phyloP scores from a whole-genome alignment of 441 rosid species.

The Daphne laureola region DNA sequence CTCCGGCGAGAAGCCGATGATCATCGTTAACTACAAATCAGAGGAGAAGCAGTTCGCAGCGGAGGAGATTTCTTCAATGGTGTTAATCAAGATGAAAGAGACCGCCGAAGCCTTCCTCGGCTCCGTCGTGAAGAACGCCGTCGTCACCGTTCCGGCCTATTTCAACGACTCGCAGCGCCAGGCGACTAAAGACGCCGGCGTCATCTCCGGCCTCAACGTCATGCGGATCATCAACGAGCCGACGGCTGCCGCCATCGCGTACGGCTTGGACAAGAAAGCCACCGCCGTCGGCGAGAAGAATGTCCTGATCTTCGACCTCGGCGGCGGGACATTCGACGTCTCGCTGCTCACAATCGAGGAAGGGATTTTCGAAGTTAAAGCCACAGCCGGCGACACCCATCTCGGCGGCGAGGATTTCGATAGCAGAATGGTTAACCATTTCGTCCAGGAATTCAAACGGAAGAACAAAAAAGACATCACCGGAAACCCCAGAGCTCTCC shows the following conservation, averaged over 20 bases:
- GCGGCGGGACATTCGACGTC: slow-evolving; percentile 24
- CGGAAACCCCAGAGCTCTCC: slow-evolving; percentile 21
- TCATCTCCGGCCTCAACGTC: slow-evolving; percentile 11
- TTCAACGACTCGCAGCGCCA: slow-evolving; percentile 12
- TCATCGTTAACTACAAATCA: slow-evolving; percentile 16
- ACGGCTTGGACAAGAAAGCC: slow-evolving; percentile 21
- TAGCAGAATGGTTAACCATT: slow-evolving; percentile 29
- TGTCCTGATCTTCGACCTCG: slow-evolving; percentile 21
- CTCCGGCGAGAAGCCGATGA: slow-evolving; percentile 23
- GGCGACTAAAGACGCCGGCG: slow-evolving; percentile 10
- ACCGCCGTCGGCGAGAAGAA: slow-evolving; percentile 19
- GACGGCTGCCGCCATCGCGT: slow-evolving; percentile 22
- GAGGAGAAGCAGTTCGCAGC: slow-evolving; percentile 11
- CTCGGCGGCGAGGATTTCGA: slow-evolving; percentile 33
- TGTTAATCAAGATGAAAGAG: slow-evolving; percentile 19
- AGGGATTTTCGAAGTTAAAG: slow-evolving; percentile 29
- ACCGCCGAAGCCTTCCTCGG: slow-evolving; percentile 19
- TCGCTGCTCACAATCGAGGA: slow-evolving; percentile 26
- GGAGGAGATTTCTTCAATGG: slow-evolving; percentile 13
- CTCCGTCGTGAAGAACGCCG: slow-evolving; percentile 11
- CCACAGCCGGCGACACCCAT: slow-evolving; percentile 31
- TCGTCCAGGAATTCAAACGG: slow-evolving; percentile 26
- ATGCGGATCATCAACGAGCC: slow-evolving; percentile 19
- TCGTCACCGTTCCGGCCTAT: slow-evolving; percentile 13
- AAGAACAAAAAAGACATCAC: slow-evolving; percentile 19